A percentile compares a stretch with the other conserved stretches of the same genome.
phyloP scores from a whole-genome alignment of 1,284 basidiomycete species.

The Cutaneotrichosporon sp. region DNA sequence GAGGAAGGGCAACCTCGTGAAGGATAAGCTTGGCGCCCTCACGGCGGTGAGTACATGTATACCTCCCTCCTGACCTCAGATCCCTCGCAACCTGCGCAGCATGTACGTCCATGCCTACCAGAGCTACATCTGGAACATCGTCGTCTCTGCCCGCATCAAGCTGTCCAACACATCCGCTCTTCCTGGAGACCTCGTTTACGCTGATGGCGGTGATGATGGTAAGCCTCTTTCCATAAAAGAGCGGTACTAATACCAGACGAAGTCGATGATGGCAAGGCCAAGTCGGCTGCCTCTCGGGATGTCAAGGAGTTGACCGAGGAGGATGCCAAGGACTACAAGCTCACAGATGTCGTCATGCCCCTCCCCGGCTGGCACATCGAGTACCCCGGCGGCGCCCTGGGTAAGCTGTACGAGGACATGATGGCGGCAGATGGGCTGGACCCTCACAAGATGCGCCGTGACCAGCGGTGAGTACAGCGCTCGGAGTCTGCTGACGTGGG shows the following conservation, averaged over 20 bases:
- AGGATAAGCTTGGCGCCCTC: slow-evolving; percentile 81
- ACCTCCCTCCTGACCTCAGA: slow-evolving; percentile 58
- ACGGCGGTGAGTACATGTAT: slow-evolving; percentile 64
- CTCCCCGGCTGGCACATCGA: slow-evolving; percentile 90
- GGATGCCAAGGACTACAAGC: slow-evolving; percentile 74
- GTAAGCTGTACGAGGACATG: slow-evolving; percentile 78
- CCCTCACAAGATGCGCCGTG: slow-evolving; percentile 78
- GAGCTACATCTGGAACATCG: slow-evolving; percentile 96
- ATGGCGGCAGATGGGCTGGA: slow-evolving; percentile 82
- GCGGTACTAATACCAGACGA: background rate
- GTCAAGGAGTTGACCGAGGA: slow-evolving; percentile 75
- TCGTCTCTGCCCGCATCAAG: slow-evolving; percentile 88
- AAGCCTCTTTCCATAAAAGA: slow-evolving; percentile 15
- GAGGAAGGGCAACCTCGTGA: slow-evolving; percentile 75
- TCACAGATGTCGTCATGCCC: slow-evolving; percentile 95
- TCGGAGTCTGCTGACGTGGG: background rate
- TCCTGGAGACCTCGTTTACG: slow-evolving; percentile 80
- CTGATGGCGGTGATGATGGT: slow-evolving; percentile 59
- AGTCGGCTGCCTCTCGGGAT: slow-evolving; percentile 52
- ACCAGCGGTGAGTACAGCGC: slow-evolving; percentile 71
- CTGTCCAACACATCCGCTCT: slow-evolving; percentile 76
- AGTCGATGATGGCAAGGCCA: slow-evolving; percentile 23
- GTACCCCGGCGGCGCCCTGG: slow-evolving; percentile 78
- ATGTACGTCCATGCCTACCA: slow-evolving; percentile 99
- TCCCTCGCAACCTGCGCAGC: slow-evolving; percentile 87